Evolutionary conservation across 371 early-diverging fungal species (phyloP), one percentile per base, ranked within the genome.

Genomic region (Phascolomyces articulosus): DNA sequence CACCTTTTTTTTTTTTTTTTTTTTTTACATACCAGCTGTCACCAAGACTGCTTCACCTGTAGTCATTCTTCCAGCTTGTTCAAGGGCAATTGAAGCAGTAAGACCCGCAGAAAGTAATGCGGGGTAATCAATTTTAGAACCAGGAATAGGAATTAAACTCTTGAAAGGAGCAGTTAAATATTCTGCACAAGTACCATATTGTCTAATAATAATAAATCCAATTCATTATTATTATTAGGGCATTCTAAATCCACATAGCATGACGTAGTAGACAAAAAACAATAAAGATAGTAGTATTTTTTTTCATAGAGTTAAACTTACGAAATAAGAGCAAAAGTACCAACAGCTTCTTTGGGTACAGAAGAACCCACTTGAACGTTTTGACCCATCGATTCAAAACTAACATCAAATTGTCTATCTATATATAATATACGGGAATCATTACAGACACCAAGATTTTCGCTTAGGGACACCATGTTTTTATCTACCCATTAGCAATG

Each of bases 141-240:
- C 21, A 18, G 86, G 83, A 24, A 85, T 67, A 55, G 83, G 78
- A 56, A 80, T 75, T 15, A 75, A 61, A 16, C 61, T 53, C 4
- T 66, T 67, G 31, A 64, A 66, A 61, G 59, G 31, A 8, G 77
- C 55, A 13, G 69, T 56, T 38, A 82, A 56, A 63, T 79, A 82
- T 65, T 88, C 88, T 47, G 84, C 58, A 67, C 85, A 88, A 13
- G 84, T 78, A 65, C 87, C 86, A 65, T 83, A 83, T 67, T 71
- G 77, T n/a, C 73, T 72, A 55, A 24, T n/a, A n/a, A n/a, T n/a
- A n/a, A n/a, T n/a, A n/a, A n/a, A n/a, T n/a, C n/a, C n/a, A n/a
- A n/a, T n/a, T n/a, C n/a, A n/a, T n/a, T n/a, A n/a, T n/a, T n/a
- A n/a, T n/a, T n/a, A n/a, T n/a, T n/a, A n/a, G n/a, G n/a, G n/a